Evolutionary conservation across 78 protist species (phyloP), one percentile per base, ranked within the genome.

Genomic region (Dictyostelium purpureum): DNA sequence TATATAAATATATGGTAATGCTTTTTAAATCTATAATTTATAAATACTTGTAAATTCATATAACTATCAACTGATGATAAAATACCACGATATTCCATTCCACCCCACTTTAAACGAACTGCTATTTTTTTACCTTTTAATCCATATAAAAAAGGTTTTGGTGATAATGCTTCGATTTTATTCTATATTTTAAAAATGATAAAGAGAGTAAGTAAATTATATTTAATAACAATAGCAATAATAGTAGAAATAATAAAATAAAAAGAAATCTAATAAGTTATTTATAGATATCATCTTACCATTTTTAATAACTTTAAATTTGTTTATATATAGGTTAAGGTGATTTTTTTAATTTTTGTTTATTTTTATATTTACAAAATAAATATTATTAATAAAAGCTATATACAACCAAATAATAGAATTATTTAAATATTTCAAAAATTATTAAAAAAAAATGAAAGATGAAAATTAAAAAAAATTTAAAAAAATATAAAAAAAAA

Each of bases 51-150:
- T 54, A 90, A 47, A 40, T 90, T 90, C 94, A 90, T 90, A 81
- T 90, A 90, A 37, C 75, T 90, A 40, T 90, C 94, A 21, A 90
- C 81, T 37, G 94, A 90, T 37, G 89, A 88, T 52, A 90, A 79
- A 35, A 81, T 81, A 42, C 94, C 94, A 21, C 87, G 40, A 65
- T 90, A 90, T 56, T 90, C 94, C 94, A 90, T 90, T 16, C 89
- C 88, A n/a, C 92, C 90, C 94, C 94, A 90, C 81, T 90, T 90
- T 81, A 90, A 52, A 45, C 76, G 59, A 6, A 90, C 94, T 21
- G 88, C 85, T 14, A 90, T 75, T 19, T 90, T 79, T 49, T 90
- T 77, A 38, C 94, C 94, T 81, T 73, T 90, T 28, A 90, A 28
- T 18, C 66, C 94, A 59, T 74, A 75, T n/a, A 90, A 76, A 75